Evolutionary conservation across 768 basidiomycete species (phyloP).

Genomic region (Russula brevipes): DNA sequence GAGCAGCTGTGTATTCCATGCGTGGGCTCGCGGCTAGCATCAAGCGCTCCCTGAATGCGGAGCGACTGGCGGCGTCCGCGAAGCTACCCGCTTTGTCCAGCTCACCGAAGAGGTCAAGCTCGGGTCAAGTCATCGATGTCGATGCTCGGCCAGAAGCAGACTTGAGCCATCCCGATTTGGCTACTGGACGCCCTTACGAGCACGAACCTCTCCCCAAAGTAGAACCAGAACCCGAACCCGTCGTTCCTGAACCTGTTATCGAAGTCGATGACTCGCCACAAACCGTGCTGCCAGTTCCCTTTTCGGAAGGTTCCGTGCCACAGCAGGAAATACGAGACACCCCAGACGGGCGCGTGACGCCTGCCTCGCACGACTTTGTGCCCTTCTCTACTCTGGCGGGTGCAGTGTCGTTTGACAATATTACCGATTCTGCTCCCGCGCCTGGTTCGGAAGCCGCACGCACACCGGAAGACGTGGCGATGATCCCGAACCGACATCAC

Average conservation of each 20-base stretch:
- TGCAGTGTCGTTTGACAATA: slow-evolving; percentile 14
- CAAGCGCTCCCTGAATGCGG: slow-evolving; percentile 19
- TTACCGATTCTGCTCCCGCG: neutral
- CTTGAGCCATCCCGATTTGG: neutral
- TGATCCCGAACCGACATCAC: neutral
- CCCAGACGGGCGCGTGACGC: neutral
- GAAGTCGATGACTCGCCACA: neutral
- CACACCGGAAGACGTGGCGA: neutral
- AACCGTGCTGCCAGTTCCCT: neutral
- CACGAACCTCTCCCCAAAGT: neutral
- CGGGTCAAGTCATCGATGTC: neutral
- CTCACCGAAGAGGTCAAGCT: neutral
- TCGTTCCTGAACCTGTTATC: neutral
- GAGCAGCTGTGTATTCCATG: slow-evolving; percentile 9
- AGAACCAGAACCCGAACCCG: neutral
- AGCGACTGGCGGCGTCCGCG: slow-evolving; percentile 8
- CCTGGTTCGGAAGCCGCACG: too few relatives aligned
- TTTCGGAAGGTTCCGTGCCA: neutral
- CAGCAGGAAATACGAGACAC: neutral
- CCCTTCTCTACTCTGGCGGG: slow-evolving; percentile 19
- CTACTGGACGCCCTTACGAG: neutral
- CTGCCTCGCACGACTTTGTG: slow-evolving; percentile 4
- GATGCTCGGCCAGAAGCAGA: neutral
- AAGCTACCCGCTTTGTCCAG: neutral
- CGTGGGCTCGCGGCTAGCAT: slow-evolving; percentile 21